Evolutionary conservation across 108 stramenopile genomes (phyloP).

Genomic region (Cylindrotheca closterium): DNA sequence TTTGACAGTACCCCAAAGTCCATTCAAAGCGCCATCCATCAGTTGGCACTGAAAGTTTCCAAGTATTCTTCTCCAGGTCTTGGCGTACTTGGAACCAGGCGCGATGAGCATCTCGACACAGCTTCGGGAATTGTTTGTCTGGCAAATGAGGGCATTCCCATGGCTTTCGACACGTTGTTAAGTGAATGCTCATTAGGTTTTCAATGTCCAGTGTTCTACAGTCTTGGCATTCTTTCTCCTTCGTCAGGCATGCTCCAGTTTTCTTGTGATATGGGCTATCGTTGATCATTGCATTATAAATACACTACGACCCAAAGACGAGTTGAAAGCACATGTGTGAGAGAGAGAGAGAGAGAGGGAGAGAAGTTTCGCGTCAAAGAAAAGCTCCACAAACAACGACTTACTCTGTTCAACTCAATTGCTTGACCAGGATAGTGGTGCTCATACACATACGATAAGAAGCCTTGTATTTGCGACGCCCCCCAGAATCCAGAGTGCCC

Average conservation of each 20-base stretch:
- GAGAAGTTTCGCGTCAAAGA: too few species aligned
- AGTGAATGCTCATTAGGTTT: conserved; percentile 58
- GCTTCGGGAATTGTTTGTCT: neutral
- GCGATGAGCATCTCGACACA: neutral
- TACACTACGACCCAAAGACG: too few species aligned
- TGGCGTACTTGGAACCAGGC: neutral
- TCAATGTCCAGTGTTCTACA: conserved; percentile 43
- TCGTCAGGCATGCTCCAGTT: conserved; percentile 41
- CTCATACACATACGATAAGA: conserved; percentile 63
- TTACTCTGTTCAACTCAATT: conserved; percentile 55
- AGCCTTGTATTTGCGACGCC: conserved; percentile 45
- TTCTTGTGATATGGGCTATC: conserved; percentile 34
- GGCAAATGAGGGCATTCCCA: neutral
- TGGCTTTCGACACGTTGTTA: conserved; percentile 82
- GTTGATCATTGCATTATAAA: conserved; percentile 77
- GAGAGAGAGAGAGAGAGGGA: too few species aligned
- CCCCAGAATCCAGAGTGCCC: conserved; percentile 67
- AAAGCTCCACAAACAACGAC: too few species aligned
- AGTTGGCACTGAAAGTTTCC: neutral
- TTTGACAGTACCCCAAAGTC: neutral
- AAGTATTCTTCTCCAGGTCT: neutral
- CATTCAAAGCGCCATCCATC: neutral
- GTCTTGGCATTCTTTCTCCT: conserved; percentile 56
- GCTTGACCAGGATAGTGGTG: conserved; percentile 12
- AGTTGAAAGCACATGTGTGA: too few species aligned